phyloP scores from a whole-genome alignment of 2,329 filamentous ascomycete genomes.

The Bretziella fagacearum region DNA sequence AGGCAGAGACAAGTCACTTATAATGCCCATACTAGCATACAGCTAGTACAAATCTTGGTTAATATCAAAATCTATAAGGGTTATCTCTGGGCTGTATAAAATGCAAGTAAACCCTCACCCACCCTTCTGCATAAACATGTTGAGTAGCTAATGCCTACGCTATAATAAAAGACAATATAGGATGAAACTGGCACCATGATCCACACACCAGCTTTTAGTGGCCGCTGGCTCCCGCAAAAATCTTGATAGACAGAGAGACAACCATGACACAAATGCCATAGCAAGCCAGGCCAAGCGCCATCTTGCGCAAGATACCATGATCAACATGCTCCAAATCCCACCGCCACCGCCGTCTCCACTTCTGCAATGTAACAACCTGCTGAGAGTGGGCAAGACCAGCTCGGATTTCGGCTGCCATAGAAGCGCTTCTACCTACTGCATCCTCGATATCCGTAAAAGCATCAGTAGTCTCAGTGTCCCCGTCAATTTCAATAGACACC shows the following conservation, averaged over 20 bases:
- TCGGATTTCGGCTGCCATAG: background rate
- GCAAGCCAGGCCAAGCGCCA: slow-evolving; percentile 57
- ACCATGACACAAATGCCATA: slow-evolving; percentile 85
- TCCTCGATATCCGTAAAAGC: slow-evolving; percentile 18
- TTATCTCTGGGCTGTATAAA: too few relatives aligned
- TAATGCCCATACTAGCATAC: too few relatives aligned
- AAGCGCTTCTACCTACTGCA: background rate
- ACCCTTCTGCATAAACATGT: too few relatives aligned
- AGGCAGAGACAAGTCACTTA: too few relatives aligned
- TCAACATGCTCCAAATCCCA: slow-evolving; percentile 48
- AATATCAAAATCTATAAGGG: too few relatives aligned
- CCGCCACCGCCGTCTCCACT: slow-evolving; percentile 16
- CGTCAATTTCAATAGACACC: slow-evolving; percentile 69
- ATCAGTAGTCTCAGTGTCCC: slow-evolving; percentile 32
- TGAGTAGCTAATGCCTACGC: too few relatives aligned
- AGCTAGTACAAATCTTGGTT: too few relatives aligned
- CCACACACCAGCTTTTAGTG: slow-evolving; percentile 1
- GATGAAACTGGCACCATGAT: too few relatives aligned
- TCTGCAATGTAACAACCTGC: too few relatives aligned
- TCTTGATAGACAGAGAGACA: slow-evolving; percentile 71
- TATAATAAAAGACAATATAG: too few relatives aligned
- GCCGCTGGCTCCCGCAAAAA: slow-evolving; percentile 20
- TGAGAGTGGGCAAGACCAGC: too few relatives aligned
- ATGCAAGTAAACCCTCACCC: too few relatives aligned
- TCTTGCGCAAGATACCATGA: slow-evolving; percentile 47